Conservation (phyloP, 257 asterid species). For the Nicotiana noctiflora region DNA sequence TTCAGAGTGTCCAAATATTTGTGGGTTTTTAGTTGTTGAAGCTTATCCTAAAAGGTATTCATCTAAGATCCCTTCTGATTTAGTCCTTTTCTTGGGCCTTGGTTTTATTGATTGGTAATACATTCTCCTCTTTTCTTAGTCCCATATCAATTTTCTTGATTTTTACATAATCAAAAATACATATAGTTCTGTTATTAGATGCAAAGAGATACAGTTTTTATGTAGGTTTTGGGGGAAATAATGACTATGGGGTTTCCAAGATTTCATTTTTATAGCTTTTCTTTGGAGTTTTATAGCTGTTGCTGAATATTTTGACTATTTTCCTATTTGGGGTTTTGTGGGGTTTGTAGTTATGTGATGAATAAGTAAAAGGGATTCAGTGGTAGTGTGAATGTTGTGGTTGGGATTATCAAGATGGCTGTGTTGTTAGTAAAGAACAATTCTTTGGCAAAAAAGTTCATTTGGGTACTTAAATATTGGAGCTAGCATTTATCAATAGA, state of each 20-base stretch:
- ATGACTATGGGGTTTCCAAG: not conserved
- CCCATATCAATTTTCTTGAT: not conserved
- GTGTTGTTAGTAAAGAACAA: constrained; percentile 20
- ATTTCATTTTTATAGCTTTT: not conserved
- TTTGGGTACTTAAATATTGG: constrained; percentile 9
- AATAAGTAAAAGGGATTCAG: constrained; percentile 19
- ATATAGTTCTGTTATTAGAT: not conserved
- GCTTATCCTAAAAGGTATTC: constrained; percentile 98
- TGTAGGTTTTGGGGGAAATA: not conserved
- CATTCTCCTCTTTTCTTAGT: not conserved
- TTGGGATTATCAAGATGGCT: constrained; percentile 20
- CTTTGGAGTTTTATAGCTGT: not conserved
- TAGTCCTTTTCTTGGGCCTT: constrained; percentile 92
- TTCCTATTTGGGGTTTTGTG: not conserved
- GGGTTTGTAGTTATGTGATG: constrained; percentile 23
- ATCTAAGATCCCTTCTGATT: constrained; percentile 97
- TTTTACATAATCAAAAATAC: not conserved
- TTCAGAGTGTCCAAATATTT: constrained; percentile 22
- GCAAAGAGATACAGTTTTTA: not conserved
- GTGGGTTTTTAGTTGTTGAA: constrained; percentile 78
- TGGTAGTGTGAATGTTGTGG: constrained; percentile 26
- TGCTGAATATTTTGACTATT: not conserved
- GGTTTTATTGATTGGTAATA: constrained; percentile 96
- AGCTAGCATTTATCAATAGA: not conserved
- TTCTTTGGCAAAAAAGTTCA: not conserved